A percentile compares a stretch with the other conserved stretches of the same genome.
phyloP scores from a whole-genome alignment of 257 asterid genomes.

The Fraxinus excelsior region DNA sequence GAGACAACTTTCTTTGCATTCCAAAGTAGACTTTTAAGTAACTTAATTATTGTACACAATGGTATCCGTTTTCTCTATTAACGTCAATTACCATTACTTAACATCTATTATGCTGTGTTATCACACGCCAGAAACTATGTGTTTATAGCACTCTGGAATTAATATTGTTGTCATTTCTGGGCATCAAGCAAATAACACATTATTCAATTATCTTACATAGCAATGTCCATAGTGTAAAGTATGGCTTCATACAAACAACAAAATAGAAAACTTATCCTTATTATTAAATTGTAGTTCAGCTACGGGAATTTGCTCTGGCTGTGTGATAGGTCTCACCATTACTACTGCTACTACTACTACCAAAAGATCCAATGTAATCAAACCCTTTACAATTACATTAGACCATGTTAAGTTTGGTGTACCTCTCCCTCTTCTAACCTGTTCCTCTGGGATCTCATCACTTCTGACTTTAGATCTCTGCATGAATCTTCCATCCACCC shows the following conservation, averaged over 20 bases:
- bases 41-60: not conserved
- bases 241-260: slow-evolving; percentile 2
- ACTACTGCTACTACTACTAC: too few species aligned
- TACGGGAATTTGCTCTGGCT: not conserved
- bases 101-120: slow-evolving; percentile 14
- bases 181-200: not conserved
- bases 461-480: not conserved
- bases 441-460: not conserved
- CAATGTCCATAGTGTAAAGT: not conserved
- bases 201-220: not conserved
- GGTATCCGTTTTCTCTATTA: not conserved
- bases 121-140: not conserved
- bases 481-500: not conserved
- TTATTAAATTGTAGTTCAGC: not conserved
- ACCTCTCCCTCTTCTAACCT: not conserved
- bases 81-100: not conserved
- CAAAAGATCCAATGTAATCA: too few species aligned
- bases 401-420: not conserved
- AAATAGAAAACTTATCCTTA: not conserved
- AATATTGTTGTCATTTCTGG: not conserved
- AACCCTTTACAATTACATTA: not conserved
- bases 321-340: not conserved
- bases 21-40: slow-evolving; percentile 11
- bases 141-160: not conserved
- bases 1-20: slow-evolving; percentile 35